Evolutionary conservation across 2,329 filamentous ascomycete species (phyloP).

Genomic region (Nannizzia gypsea): DNA sequence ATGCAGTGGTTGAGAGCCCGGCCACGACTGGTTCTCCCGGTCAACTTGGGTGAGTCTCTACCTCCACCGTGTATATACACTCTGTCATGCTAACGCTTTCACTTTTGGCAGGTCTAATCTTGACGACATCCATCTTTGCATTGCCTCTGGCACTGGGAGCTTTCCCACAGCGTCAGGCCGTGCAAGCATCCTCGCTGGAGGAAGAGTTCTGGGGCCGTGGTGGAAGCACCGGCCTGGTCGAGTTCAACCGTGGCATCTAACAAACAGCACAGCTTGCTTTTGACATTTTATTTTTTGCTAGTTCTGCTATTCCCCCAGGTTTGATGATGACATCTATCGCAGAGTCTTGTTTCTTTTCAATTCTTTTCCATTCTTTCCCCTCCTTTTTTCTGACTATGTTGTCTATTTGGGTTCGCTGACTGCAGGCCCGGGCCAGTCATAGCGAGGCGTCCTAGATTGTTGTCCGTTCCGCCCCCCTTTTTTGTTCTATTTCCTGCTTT

Average conservation of each 20-base stretch:
- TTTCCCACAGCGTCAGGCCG: conserved; percentile 82
- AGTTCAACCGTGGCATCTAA: conserved; percentile 91
- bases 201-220: conserved; percentile 74
- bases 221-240: conserved; percentile 70
- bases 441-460: conserved; percentile 1
- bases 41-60: conserved; percentile 56
- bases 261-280: not conserved
- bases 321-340: not conserved
- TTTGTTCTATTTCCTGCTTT: too few relatives aligned
- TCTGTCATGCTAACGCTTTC: not conserved
- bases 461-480: not conserved
- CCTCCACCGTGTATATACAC: not conserved
- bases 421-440: not conserved
- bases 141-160: conserved; percentile 80
- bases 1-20: conserved; percentile 68
- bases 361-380: not conserved
- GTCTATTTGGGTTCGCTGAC: conserved; percentile 1
- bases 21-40: conserved; percentile 63
- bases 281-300: not conserved
- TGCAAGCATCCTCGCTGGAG: conserved; percentile 65
- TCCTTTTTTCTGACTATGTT: not conserved
- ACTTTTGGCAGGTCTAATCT: conserved; percentile 49
- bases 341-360: not conserved
- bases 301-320: not conserved
- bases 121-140: conserved; percentile 76